These are phyloP conservation scores for Lagerstroemia fauriei DNA, from an alignment of 441 rosid genomes.

Conservation along the genomic window DNA sequence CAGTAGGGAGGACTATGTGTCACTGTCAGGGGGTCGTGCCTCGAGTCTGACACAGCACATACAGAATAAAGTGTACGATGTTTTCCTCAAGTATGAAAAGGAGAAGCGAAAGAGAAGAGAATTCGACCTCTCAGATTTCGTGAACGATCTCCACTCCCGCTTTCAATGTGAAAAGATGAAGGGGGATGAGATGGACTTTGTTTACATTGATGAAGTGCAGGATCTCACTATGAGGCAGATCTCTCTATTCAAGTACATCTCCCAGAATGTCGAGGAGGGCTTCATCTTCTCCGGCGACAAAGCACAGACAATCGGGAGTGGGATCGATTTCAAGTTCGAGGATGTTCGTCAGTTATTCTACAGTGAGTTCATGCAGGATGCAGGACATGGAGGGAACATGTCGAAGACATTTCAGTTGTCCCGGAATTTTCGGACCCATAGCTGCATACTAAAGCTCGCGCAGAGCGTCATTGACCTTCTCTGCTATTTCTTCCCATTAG, in stretches of 20 bases:
- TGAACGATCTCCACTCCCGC: conserved; percentile 51
- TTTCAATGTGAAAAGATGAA: conserved; percentile 31
- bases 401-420: conserved; percentile 45
- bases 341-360: conserved; percentile 40
- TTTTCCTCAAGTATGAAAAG: conserved; percentile 49
- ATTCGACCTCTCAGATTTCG: conserved; percentile 58
- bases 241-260: conserved; percentile 48
- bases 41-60: conserved; percentile 37
- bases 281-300: conserved; percentile 59
- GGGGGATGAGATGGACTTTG: conserved; percentile 46
- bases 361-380: conserved; percentile 40
- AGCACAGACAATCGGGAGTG: conserved; percentile 50
- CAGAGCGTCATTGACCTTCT: conserved; percentile 56
- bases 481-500: conserved; percentile 43
- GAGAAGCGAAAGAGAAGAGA: conserved; percentile 47
- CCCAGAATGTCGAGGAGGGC: conserved; percentile 48
- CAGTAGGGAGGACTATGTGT: conserved; percentile 38
- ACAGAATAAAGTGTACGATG: conserved; percentile 41
- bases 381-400: conserved; percentile 44
- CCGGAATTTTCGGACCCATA: conserved; percentile 63
- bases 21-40: conserved; percentile 35
- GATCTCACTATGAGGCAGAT: conserved; percentile 64
- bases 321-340: conserved; percentile 40
- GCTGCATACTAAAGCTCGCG: conserved; percentile 53
- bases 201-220: conserved; percentile 64